These are phyloP conservation scores for Entonaema liquescens DNA, from an alignment of 495 filamentous ascomycete genomes.

Conservation along the genomic window DNA sequence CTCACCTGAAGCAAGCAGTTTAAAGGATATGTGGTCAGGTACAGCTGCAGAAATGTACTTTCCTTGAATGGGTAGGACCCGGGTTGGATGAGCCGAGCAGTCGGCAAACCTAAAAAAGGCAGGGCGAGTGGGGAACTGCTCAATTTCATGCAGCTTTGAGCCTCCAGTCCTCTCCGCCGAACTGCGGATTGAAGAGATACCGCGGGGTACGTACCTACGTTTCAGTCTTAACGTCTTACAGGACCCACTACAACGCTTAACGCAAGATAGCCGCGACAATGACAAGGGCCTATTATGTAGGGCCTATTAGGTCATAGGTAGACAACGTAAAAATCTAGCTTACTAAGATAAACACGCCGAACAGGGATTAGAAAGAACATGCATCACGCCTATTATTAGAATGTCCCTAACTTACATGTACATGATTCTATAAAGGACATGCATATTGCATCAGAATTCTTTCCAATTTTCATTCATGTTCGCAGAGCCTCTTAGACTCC, in stretches of 20 bases:
- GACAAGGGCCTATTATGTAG: slow-evolving; percentile 24
- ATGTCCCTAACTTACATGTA: background rate
- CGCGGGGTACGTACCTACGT: slow-evolving; percentile 40
- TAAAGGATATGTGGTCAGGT: slow-evolving; percentile 30
- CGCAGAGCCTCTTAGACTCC: no score
- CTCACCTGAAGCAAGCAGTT: slow-evolving; percentile 5
- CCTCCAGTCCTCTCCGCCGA: slow-evolving; percentile 32
- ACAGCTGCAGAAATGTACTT: slow-evolving; percentile 36
- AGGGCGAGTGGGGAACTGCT: slow-evolving; percentile 36
- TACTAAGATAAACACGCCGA: slow-evolving; percentile 26
- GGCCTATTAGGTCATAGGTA: background rate
- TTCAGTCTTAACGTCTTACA: slow-evolving; percentile 26
- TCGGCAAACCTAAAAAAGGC: slow-evolving; percentile 44
- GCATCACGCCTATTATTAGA: slow-evolving; percentile 26
- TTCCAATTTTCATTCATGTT: background rate
- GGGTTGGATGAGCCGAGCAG: slow-evolving; percentile 41
- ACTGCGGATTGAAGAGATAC: slow-evolving; percentile 23
- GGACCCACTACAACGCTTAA: slow-evolving; percentile 33
- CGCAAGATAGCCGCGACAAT: slow-evolving; percentile 43
- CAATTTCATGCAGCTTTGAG: slow-evolving; percentile 45
- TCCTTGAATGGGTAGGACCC: slow-evolving; percentile 33
- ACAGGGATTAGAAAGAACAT: slow-evolving; percentile 13
- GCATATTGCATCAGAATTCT: background rate
- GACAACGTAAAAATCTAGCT: slow-evolving; percentile 3
- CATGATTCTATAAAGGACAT: background rate